These are phyloP conservation scores for Carex arenaria DNA, from an alignment of 202 grass and related monocot genomes.

Conservation along the genomic window DNA sequence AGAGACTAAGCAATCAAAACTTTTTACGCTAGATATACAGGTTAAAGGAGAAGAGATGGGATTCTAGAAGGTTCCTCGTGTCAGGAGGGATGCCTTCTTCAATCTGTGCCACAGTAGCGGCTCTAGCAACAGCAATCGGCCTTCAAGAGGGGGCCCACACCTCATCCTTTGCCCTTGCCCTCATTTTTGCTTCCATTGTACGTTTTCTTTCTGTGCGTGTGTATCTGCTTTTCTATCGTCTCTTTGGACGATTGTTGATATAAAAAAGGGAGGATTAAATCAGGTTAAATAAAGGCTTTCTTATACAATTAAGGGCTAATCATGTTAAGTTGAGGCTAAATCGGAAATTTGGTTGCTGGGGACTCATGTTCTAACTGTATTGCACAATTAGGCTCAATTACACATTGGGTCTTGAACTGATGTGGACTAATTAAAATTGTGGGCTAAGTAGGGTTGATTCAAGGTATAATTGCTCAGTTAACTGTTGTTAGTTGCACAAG, in stretches of 20 bases:
- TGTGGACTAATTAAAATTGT: not conserved
- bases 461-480: not conserved
- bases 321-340: not conserved
- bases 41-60: slow-evolving; percentile 98
- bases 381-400: not conserved
- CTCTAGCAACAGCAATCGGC: slow-evolving; percentile 62
- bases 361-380: slow-evolving; percentile 8
- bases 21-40: slow-evolving; percentile 43
- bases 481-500: not conserved
- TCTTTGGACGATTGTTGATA: slow-evolving; percentile 12
- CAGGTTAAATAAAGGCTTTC: not conserved
- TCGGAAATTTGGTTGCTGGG: slow-evolving; percentile 5
- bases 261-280: slow-evolving; percentile 1
- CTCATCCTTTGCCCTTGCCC: slow-evolving; percentile 67
- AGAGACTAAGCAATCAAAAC: not conserved
- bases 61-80: slow-evolving; percentile 76
- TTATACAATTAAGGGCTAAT: not conserved
- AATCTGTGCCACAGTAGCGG: slow-evolving; percentile 66
- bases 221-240: slow-evolving; percentile 2
- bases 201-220: slow-evolving; percentile 32
- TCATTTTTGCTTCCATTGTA: slow-evolving; percentile 87
- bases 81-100: slow-evolving; percentile 92
- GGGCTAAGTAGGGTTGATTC: not conserved
- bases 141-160: slow-evolving; percentile 75
- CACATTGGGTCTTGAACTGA: not conserved